Conservation (phyloP, 176 grass and related monocot species). For the Oryza rufipogon region DNA sequence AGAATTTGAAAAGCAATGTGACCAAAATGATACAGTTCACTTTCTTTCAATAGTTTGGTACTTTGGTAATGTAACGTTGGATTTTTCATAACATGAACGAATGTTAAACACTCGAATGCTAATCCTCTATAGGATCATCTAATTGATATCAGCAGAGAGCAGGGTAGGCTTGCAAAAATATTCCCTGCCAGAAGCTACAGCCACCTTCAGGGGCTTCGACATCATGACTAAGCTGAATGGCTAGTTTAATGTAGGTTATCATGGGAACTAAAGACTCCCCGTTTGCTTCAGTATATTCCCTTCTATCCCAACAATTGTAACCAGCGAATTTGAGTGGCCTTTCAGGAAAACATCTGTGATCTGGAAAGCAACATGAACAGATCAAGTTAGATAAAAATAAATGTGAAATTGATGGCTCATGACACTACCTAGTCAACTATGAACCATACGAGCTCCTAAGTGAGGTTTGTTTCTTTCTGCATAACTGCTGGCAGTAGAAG, state of each 20-base stretch:
- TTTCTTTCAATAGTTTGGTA: slow-evolving; percentile 8
- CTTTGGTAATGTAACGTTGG: neutral
- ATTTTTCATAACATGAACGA: neutral
- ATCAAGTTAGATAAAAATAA: slow-evolving; percentile 1
- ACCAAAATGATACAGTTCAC: neutral
- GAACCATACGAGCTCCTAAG: neutral
- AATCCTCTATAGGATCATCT: neutral
- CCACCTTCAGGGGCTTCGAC: neutral
- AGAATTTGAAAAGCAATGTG: neutral
- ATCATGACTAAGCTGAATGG: neutral
- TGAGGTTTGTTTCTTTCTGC: neutral
- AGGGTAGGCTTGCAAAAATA: slow-evolving; percentile 13
- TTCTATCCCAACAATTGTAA: slow-evolving; percentile 67
- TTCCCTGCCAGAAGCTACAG: neutral
- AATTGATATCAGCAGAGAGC: neutral
- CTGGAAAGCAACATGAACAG: slow-evolving; percentile 47
- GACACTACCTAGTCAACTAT: neutral
- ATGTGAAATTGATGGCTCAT: slow-evolving; percentile 4
- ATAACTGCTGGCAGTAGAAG: slow-evolving; percentile 17
- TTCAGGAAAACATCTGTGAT: slow-evolving; percentile 73
- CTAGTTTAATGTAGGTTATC: slow-evolving; percentile 16
- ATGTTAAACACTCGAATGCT: neutral
- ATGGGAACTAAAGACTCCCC: slow-evolving; percentile 27
- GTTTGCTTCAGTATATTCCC: slow-evolving; percentile 57
- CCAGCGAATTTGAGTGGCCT: slow-evolving; percentile 71